Percentiles rank a stretch among this genome's conserved stretches.
These are phyloP conservation scores for Mangifera indica DNA, from an alignment of 345 rosid genomes.

Conservation along the genomic window DNA sequence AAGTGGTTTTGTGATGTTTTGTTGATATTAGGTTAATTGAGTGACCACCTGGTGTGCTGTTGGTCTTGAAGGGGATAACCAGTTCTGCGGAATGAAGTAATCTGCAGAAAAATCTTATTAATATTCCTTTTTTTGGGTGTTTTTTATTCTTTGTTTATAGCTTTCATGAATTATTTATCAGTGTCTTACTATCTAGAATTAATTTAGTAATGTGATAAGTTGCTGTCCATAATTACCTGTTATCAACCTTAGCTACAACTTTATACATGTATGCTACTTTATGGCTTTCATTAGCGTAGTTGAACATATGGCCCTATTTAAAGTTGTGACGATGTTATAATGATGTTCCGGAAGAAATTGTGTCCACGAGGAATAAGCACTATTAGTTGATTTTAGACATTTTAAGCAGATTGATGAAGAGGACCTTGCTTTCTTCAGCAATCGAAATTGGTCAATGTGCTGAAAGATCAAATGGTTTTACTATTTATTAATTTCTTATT, in stretches of 20 bases:
- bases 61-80: slow-evolving; percentile 8
- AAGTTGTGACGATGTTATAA: neutral
- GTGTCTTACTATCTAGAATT: neutral
- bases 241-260: neutral
- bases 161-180: neutral
- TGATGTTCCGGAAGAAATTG: neutral
- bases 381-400: neutral
- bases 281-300: neutral
- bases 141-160: neutral
- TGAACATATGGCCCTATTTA: neutral
- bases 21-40: slow-evolving; percentile 18
- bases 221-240: neutral
- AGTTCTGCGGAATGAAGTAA: slow-evolving; percentile 29
- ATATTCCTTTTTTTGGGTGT: neutral
- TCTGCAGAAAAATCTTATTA: neutral
- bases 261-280: neutral
- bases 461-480: neutral
- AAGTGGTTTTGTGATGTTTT: slow-evolving; percentile 6
- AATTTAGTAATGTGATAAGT: neutral
- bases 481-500: too few relatives aligned
- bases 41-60: slow-evolving; percentile 13
- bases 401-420: neutral
- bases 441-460: neutral
- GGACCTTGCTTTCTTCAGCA: neutral
- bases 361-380: neutral